phyloP scores from a whole-genome alignment of 2,329 filamentous ascomycete species.

The Clarireedia monteithiana region DNA sequence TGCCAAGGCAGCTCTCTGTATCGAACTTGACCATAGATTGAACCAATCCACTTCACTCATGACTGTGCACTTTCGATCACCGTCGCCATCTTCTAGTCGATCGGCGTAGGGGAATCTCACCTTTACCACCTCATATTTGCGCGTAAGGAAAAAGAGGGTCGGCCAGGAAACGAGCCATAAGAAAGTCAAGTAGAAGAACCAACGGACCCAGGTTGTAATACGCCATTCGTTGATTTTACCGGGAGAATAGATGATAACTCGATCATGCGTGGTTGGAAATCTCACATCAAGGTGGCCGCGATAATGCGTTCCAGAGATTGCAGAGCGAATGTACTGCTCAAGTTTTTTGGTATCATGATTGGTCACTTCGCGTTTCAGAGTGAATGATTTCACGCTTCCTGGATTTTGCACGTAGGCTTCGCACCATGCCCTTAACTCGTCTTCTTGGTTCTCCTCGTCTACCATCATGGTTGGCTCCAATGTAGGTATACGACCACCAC shows the following conservation, averaged over 20 bases:
- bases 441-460: conserved; percentile 10
- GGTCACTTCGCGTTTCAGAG: conserved; percentile 43
- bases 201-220: conserved; percentile 52
- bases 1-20: conserved; percentile 51
- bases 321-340: conserved; percentile 41
- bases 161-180: conserved; percentile 67
- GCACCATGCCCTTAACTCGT: conserved; percentile 45
- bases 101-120: conserved; percentile 38
- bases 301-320: conserved; percentile 60
- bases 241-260: conserved; percentile 56
- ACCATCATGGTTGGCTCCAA: conserved; percentile 38
- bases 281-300: conserved; percentile 50
- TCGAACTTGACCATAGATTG: conserved; percentile 51
- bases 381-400: conserved; percentile 49
- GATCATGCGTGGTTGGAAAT: conserved; percentile 50
- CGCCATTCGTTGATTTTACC: conserved; percentile 58
- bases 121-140: conserved; percentile 55
- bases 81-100: conserved; percentile 10
- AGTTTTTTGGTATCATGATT: conserved; percentile 54
- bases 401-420: conserved; percentile 55
- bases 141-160: conserved; percentile 58
- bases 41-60: conserved; percentile 49
- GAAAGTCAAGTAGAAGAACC: conserved; percentile 59
- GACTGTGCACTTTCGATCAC: conserved; percentile 12
- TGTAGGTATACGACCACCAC: conserved; percentile 51